phyloP scores from a whole-genome alignment of 345 rosid genomes.

The Camelina neglecta region DNA sequence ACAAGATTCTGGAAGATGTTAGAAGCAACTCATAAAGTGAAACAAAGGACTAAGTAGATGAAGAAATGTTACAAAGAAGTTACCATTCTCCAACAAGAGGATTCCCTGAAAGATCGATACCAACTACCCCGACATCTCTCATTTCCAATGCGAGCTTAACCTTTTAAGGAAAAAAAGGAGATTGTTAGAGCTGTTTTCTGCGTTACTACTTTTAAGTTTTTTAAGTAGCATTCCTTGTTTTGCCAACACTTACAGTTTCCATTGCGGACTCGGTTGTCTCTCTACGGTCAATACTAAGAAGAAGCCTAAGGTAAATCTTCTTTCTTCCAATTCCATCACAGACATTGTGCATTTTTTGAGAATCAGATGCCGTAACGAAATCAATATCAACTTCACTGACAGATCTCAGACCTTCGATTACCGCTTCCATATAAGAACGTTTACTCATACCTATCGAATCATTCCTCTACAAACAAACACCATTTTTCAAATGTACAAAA shows the following conservation, averaged over 20 bases:
- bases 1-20: conserved; percentile 30
- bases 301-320: conserved; percentile 85
- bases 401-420: conserved; percentile 72
- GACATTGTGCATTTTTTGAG: conserved; percentile 29
- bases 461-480: conserved; percentile 59
- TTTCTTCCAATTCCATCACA: conserved; percentile 53
- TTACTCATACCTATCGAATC: conserved; percentile 91
- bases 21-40: not conserved
- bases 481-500: not conserved
- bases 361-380: conserved; percentile 42
- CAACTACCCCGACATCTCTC: conserved; percentile 78
- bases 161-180: conserved; percentile 41
- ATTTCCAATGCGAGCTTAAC: conserved; percentile 89
- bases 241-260: conserved; percentile 75
- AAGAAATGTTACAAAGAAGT: not conserved
- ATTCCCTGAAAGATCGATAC: conserved; percentile 97
- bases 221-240: not conserved
- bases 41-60: not conserved
- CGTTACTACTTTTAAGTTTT: not conserved
- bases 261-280: conserved; percentile 86
- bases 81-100: conserved; percentile 93
- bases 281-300: conserved; percentile 96
- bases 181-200: not conserved
- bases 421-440: conserved; percentile 92
- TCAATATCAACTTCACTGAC: conserved; percentile 65